Evolutionary conservation across 306 rosid species (phyloP), one percentile per base, ranked within the genome.

Genomic region (Dryas drummondii): DNA sequence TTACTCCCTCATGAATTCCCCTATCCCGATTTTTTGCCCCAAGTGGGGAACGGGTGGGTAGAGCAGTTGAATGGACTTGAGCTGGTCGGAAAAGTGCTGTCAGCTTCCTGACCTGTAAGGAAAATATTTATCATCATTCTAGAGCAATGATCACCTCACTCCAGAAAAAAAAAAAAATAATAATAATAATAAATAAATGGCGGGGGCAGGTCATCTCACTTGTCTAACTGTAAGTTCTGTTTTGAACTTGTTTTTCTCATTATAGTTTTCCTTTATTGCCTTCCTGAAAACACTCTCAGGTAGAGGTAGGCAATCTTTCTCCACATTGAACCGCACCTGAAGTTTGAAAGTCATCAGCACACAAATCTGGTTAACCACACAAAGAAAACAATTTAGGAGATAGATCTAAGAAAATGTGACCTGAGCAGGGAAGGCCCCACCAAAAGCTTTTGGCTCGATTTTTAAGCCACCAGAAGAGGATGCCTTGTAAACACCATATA

Each of bases 381-480:
- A 62, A 19, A 44, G 37, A 48, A 48, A 70, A 82, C 19, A 73
- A 57, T 11, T 12, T 45, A 56, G 45, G 51, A 46, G n/a, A 53
- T 46, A 70, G 49, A 60, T 44, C 64, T 75, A 46, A 58, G 67
- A 66, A 54, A 73, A 76, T 71, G 70, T 68, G 65, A 94, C 97
- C 98, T 94, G 97, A 85, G 87, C 88, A 81, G 98, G 98, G 84
- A 94, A 94, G 52, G 90, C 84, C 52, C 98, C 97, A 72, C 86
- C 81, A 15, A 94, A 94, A 70, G 97, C 98, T 59, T 81, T 82
- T 9, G 97, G 98, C 84, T 94, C 97, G 59, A 94, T 91, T 81
- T 80, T 90, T 88, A 91, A 75, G 63, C 90, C 88, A 78, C 98
- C 97, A 19, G 90, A 72, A 72, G 97, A 91, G 61, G 96, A 82